phyloP scores from a whole-genome alignment of 176 grass and related monocot genomes.

The Zizania latifolia region DNA sequence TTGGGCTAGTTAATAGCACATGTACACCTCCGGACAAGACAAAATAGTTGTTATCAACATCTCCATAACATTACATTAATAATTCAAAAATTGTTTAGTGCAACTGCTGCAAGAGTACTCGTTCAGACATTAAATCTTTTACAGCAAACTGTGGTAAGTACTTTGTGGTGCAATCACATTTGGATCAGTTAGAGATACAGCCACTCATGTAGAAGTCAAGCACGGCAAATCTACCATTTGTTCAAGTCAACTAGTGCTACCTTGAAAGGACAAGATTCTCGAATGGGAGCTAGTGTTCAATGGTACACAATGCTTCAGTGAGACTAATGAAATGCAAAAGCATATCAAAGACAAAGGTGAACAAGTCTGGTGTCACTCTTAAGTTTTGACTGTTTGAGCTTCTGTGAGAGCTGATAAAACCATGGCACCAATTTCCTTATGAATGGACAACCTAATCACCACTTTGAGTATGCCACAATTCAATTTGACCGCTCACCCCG shows the following conservation, averaged over 20 bases:
- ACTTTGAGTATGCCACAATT: background rate
- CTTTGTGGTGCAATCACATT: background rate
- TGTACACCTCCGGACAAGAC: background rate
- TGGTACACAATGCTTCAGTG: background rate
- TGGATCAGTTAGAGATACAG: background rate
- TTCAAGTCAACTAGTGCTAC: background rate
- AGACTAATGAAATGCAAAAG: background rate
- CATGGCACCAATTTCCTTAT: background rate
- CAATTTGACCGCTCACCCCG: background rate
- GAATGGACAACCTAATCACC: background rate
- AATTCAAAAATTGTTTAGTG: background rate
- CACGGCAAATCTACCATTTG: slow-evolving; percentile 10
- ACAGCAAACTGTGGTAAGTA: background rate
- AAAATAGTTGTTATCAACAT: background rate
- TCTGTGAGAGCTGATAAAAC: background rate
- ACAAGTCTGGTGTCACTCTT: background rate
- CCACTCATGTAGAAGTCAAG: background rate
- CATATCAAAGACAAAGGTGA: background rate
- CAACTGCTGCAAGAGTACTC: background rate
- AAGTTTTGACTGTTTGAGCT: background rate
- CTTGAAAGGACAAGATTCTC: background rate
- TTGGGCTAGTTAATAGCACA: background rate
- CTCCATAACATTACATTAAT: background rate
- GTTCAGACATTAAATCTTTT: background rate
- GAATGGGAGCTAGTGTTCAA: background rate